These are phyloP conservation scores for Nitzschia palea DNA, from an alignment of 108 stramenopile genomes.

Conservation along the genomic window DNA sequence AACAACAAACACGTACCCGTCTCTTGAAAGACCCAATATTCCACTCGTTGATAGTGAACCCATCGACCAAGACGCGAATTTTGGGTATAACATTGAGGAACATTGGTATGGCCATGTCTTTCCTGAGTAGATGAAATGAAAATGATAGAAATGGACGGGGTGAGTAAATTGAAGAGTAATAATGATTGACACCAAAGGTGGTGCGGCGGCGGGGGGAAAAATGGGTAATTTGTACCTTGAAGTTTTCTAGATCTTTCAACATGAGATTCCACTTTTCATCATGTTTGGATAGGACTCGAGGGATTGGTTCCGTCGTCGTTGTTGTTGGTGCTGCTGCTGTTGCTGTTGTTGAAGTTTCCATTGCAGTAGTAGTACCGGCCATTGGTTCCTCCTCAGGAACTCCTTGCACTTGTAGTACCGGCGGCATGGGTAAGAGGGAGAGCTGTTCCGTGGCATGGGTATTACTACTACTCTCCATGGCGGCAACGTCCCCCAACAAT, in stretches of 20 bases:
- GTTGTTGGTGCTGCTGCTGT: background rate
- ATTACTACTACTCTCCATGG: background rate
- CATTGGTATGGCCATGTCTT: constrained; percentile 27
- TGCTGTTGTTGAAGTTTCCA: background rate
- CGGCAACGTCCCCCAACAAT: background rate
- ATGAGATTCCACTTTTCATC: constrained; percentile 47
- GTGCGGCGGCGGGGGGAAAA: background rate
- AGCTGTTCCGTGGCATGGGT: too few species aligned
- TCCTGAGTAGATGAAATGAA: constrained; percentile 1
- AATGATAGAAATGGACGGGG: background rate
- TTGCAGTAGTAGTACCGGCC: background rate
- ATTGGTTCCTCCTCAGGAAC: too few species aligned
- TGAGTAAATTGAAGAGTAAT: too few species aligned
- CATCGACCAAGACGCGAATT: constrained; percentile 44
- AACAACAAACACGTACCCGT: constrained; percentile 19
- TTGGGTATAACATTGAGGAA: constrained; percentile 38
- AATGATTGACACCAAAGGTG: too few species aligned
- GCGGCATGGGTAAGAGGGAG: too few species aligned
- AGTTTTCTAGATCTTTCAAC: constrained; percentile 35
- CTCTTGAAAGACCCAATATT: constrained; percentile 41
- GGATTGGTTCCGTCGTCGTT: background rate
- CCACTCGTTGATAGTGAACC: constrained; percentile 51
- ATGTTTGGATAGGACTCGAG: constrained; percentile 35
- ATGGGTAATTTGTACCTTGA: constrained; percentile 18
- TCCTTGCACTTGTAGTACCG: too few species aligned